These are phyloP conservation scores for Dentipellis fragilis DNA, from an alignment of 768 basidiomycete genomes.

Conservation along the genomic window DNA sequence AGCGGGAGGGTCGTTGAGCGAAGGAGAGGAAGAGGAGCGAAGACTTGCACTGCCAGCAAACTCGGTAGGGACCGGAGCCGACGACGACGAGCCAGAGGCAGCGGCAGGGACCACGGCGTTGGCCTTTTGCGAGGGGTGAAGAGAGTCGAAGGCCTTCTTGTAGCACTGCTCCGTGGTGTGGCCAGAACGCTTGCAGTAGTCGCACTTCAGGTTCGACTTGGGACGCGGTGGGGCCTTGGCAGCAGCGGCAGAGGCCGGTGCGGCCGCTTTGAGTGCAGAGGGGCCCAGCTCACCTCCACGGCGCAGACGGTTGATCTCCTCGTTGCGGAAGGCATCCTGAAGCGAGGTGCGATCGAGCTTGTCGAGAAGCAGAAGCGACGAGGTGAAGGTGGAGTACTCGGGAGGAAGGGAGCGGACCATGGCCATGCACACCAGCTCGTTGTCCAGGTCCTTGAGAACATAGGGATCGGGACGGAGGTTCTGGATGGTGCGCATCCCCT, in stretches of 20 bases:
- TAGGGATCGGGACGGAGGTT: neutral
- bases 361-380: constrained; percentile 3
- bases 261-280: too few species aligned
- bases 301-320: neutral
- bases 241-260: too few species aligned
- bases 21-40: neutral
- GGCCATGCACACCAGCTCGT: constrained; percentile 8
- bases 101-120: neutral
- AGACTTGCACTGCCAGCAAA: neutral
- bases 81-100: neutral
- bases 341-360: neutral
- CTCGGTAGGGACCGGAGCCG: neutral
- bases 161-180: neutral
- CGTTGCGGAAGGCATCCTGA: neutral
- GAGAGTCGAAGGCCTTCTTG: neutral
- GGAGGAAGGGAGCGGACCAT: constrained; percentile 8
- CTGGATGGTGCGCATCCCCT: neutral
- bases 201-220: too few species aligned
- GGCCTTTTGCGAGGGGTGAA: too few species aligned
- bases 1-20: neutral
- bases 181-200: neutral
- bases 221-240: too few species aligned
- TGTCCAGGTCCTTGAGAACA: neutral
- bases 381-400: constrained; percentile 8
- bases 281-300: too few species aligned